Evolutionary conservation across 75 land plant species (phyloP).

Genomic region (Adiantum capillusveneris): DNA sequence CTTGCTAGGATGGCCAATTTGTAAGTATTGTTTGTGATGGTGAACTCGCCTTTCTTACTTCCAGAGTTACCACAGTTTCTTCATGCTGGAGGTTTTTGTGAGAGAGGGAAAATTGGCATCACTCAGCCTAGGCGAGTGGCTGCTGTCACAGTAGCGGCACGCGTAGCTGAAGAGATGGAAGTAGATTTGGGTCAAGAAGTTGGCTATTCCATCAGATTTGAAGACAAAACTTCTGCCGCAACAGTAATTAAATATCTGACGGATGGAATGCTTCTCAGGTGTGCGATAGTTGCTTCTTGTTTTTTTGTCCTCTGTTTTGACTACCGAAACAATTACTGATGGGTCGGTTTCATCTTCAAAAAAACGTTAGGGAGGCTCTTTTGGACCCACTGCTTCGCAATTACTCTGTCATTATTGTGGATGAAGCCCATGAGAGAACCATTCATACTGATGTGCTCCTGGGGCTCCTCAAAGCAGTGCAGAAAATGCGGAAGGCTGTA

Average conservation of each 20-base stretch:
- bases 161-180: slow-evolving; percentile 86
- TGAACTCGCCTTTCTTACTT: too few relatives aligned
- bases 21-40: too few relatives aligned
- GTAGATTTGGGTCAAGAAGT: slow-evolving; percentile 82
- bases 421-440: slow-evolving; percentile 98
- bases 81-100: slow-evolving; percentile 50
- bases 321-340: too few relatives aligned
- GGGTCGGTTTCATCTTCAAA: too few relatives aligned
- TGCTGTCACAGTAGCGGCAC: slow-evolving; percentile 83
- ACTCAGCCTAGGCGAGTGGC: slow-evolving; percentile 99
- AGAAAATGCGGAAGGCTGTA: slow-evolving; percentile 78
- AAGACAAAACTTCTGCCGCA: slow-evolving; percentile 54
- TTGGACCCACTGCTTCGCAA: slow-evolving; percentile 65
- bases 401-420: slow-evolving; percentile 87
- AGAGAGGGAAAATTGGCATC: slow-evolving; percentile 71
- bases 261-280: slow-evolving; percentile 92
- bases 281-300: too few relatives aligned
- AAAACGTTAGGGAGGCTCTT: slow-evolving; percentile 98
- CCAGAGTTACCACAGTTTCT: too few relatives aligned
- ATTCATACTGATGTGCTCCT: slow-evolving; percentile 93
- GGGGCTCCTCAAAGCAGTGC: slow-evolving; percentile 84
- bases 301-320: too few relatives aligned
- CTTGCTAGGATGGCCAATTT: too few relatives aligned
- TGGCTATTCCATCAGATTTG: slow-evolving; percentile 95
- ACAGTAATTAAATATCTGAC: slow-evolving; percentile 97